Percentiles rank a stretch among this genome's conserved stretches.
Conservation (phyloP, 164 flowering plant species). For the Brasenia schreberi region DNA sequence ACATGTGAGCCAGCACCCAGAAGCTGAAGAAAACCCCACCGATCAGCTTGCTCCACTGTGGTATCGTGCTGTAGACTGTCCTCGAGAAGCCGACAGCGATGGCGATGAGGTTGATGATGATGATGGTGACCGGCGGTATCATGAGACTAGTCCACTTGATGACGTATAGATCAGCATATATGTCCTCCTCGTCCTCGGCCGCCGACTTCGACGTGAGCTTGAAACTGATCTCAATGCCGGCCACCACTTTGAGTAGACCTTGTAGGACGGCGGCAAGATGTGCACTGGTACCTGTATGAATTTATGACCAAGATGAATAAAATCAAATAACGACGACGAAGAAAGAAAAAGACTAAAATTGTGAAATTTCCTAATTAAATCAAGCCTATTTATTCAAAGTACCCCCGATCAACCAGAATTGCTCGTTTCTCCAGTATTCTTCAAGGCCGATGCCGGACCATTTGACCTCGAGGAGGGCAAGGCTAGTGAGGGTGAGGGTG, state of each 20-base stretch:
- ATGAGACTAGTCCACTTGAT: conserved; percentile 62
- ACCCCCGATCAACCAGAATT: conserved; percentile 73
- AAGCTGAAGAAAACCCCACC: conserved; percentile 57
- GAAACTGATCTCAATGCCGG: conserved; percentile 69
- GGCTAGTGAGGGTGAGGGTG: conserved; percentile 33
- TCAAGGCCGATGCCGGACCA: conserved; percentile 66
- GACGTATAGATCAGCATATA: conserved; percentile 52
- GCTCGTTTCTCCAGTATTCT: conserved; percentile 82
- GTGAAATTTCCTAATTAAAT: too few relatives aligned
- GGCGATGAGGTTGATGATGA: conserved; percentile 38
- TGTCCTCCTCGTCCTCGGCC: conserved; percentile 50
- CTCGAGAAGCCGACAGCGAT: conserved; percentile 39
- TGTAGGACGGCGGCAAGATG: conserved; percentile 64
- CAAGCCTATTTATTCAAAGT: too few relatives aligned
- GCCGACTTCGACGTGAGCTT: conserved; percentile 51
- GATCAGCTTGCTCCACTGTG: conserved; percentile 44
- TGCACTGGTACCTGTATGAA: conserved; percentile 29
- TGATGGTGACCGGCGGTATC: conserved; percentile 49
- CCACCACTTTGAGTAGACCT: conserved; percentile 59
- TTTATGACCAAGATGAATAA: too few relatives aligned
- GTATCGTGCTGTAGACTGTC: conserved; percentile 50
- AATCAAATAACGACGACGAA: too few relatives aligned
- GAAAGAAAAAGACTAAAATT: too few relatives aligned
- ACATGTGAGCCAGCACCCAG: conserved; percentile 66
- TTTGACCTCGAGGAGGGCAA: conserved; percentile 58